A percentile compares a stretch with the other conserved stretches of the same genome.
phyloP scores from a whole-genome alignment of 148 eudicot genomes.

The Arctostaphylos glauca region DNA sequence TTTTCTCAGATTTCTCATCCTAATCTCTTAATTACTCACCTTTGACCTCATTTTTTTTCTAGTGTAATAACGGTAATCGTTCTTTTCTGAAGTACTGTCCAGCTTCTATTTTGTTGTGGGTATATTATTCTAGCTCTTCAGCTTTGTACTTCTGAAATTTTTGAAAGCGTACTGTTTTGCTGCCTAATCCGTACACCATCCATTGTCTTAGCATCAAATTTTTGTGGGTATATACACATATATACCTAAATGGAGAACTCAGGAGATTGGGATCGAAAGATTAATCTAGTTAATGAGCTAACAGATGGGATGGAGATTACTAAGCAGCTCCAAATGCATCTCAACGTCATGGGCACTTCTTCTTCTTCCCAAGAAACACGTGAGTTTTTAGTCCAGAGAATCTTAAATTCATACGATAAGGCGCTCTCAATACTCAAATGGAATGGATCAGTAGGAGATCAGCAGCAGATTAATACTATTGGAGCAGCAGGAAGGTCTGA shows the following conservation, averaged over 20 bases:
- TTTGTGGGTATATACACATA: not conserved
- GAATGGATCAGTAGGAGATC: slow-evolving; percentile 10
- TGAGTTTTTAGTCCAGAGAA: slow-evolving; percentile 28
- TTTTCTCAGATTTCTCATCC: not conserved
- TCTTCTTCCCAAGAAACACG: slow-evolving; percentile 22
- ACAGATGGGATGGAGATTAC: slow-evolving; percentile 41
- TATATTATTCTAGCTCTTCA: not conserved
- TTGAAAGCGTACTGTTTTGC: not conserved
- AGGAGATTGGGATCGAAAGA: slow-evolving; percentile 16
- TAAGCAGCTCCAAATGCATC: slow-evolving; percentile 37
- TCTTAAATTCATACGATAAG: slow-evolving; percentile 32
- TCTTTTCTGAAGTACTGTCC: not conserved
- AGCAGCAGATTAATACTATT: not conserved
- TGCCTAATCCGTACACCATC: not conserved
- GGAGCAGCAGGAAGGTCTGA: slow-evolving; percentile 16
- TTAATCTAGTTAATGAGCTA: slow-evolving; percentile 29
- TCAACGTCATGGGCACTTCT: slow-evolving; percentile 21
- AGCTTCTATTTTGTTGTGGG: not conserved
- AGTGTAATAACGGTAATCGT: no score
- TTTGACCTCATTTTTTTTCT: not conserved
- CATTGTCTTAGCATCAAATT: not conserved
- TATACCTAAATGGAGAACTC: slow-evolving; percentile 21
- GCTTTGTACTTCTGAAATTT: not conserved
- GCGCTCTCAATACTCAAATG: slow-evolving; percentile 27
- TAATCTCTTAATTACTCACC: not conserved